phyloP scores from a whole-genome alignment of 176 grass and related monocot species.

The Musa troglodytarum region DNA sequence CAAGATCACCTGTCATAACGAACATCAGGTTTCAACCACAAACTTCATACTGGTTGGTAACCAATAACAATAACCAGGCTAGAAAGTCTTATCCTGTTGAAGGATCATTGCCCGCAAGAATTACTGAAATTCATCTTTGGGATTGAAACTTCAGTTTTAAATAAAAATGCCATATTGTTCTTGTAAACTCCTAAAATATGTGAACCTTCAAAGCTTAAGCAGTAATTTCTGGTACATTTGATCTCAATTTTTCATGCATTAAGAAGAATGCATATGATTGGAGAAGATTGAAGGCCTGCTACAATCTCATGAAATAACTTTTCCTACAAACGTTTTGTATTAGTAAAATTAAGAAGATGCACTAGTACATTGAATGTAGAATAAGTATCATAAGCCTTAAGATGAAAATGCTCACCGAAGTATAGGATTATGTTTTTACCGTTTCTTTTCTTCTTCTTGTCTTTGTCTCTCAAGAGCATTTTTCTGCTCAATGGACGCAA shows the following conservation, averaged over 20 bases:
- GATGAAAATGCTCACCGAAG: conserved; percentile 10
- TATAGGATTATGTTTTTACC: conserved; percentile 57
- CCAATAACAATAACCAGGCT: too few species aligned
- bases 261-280: not conserved
- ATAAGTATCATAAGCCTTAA: not conserved
- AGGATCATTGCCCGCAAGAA: too few species aligned
- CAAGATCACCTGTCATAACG: too few species aligned
- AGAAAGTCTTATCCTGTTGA: too few species aligned
- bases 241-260: not conserved
- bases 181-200: not conserved
- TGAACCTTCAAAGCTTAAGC: not conserved
- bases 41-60: too few species aligned
- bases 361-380: not conserved
- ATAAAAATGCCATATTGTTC: not conserved
- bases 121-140: too few species aligned
- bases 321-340: not conserved
- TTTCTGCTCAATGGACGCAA: conserved; percentile 38
- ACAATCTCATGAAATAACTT: not conserved
- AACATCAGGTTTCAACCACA: too few species aligned
- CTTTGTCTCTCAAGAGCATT: conserved; percentile 63
- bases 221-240: not conserved
- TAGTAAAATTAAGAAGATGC: not conserved
- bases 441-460: conserved; percentile 94
- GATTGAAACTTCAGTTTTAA: not conserved
- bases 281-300: not conserved